Conservation (phyloP, 345 rosid genomes). For the Diplotaxis tenuifolia region DNA sequence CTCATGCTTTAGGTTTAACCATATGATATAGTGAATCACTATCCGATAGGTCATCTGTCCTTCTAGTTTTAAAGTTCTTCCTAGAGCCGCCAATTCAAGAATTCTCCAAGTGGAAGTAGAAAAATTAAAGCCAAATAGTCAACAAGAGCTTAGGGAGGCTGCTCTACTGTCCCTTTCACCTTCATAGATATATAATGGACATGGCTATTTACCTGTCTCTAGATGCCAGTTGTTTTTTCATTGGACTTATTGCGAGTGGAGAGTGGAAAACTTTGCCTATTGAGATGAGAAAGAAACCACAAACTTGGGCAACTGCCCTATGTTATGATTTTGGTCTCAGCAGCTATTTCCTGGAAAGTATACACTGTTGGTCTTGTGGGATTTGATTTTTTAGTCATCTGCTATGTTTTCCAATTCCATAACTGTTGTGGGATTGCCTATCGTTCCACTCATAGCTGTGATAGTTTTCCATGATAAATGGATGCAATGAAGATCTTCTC, state of each 20-base stretch:
- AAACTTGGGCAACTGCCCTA: too few species aligned
- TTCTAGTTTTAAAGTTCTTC: too few species aligned
- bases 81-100: conserved; percentile 17
- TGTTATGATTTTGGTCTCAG: too few species aligned
- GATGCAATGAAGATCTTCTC: conserved; percentile 54
- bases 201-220: conserved; percentile 41
- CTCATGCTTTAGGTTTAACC: too few species aligned
- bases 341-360: background rate
- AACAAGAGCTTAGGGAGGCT: conserved; percentile 14
- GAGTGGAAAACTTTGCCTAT: too few species aligned
- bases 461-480: conserved; percentile 54
- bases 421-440: conserved; percentile 39
- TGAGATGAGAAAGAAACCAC: background rate
- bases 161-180: background rate
- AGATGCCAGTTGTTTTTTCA: conserved; percentile 28
- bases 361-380: conserved; percentile 43
- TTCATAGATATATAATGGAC: conserved; percentile 37
- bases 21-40: too few species aligned
- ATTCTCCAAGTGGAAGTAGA: conserved; percentile 18
- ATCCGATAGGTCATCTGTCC: too few species aligned
- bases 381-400: conserved; percentile 9
- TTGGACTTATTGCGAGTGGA: too few species aligned
- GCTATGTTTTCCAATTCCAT: conserved; percentile 28
- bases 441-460: conserved; percentile 38
- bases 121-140: conserved; percentile 21